Evolutionary conservation across 495 filamentous ascomycete genomes (phyloP).

Genomic region (Acidomyces sp.): DNA sequence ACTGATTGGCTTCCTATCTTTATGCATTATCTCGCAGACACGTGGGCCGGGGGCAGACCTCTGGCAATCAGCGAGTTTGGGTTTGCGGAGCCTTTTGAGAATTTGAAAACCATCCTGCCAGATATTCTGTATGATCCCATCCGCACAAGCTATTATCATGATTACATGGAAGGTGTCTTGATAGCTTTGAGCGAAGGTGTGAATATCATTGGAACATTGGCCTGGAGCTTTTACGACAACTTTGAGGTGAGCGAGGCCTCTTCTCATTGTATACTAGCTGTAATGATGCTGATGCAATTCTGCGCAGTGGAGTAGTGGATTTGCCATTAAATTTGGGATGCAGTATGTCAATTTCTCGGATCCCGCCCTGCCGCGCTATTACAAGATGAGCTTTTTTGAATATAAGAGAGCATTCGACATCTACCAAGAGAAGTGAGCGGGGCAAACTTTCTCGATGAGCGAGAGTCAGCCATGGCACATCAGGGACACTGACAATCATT

Average conservation of each 20-base stretch:
- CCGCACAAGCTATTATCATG: slow-evolving; percentile 22
- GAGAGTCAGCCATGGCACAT: too few relatives aligned
- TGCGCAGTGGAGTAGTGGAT: slow-evolving; percentile 6
- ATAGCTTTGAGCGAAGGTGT: slow-evolving; percentile 27
- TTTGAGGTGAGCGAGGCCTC: slow-evolving; percentile 20
- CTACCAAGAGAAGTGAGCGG: slow-evolving; percentile 23
- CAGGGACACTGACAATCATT: too few relatives aligned
- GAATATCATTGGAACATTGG: slow-evolving; percentile 24
- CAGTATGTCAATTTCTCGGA: slow-evolving; percentile 29
- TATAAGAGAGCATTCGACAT: slow-evolving; percentile 25
- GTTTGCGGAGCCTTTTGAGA: slow-evolving; percentile 25
- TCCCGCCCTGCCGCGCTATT: slow-evolving; percentile 23
- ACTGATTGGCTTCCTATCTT: slow-evolving; percentile 26
- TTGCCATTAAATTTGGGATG: slow-evolving; percentile 15
- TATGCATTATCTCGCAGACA: slow-evolving; percentile 25
- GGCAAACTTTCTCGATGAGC: too few relatives aligned
- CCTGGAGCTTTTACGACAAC: slow-evolving; percentile 27
- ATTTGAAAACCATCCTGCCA: slow-evolving; percentile 16
- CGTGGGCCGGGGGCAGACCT: slow-evolving; percentile 22
- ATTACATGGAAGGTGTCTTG: slow-evolving; percentile 24
- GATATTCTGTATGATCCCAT: slow-evolving; percentile 24
- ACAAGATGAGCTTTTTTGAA: slow-evolving; percentile 28
- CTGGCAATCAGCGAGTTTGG: slow-evolving; percentile 24
- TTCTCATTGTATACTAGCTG: slow-evolving; percentile 2
- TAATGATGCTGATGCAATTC: background rate